Base-by-base conservation (phyloP, 2,329 filamentous ascomycete genomes). In the Taxawa tesnikishii region DNA sequence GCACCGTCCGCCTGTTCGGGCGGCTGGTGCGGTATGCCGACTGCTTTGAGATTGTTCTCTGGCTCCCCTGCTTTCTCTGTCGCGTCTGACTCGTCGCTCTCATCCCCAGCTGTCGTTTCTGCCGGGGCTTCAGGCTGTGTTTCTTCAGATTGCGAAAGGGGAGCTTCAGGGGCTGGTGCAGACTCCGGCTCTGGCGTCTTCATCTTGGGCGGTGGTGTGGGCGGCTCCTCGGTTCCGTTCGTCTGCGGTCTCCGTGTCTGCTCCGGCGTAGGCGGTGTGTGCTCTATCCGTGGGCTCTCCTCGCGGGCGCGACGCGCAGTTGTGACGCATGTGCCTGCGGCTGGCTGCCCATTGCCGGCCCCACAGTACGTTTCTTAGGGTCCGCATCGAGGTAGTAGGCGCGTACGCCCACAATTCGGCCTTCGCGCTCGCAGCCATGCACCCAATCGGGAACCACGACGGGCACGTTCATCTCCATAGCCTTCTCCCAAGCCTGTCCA, bases 401-500 rank as follows among this genome's bases (percentile, higher is more conserved):
- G 46, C 90, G 79, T 17, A 96, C 90, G 30, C 88, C 85, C 3
- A 96, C 79, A 41, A 98, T 93, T 38, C 85, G 75, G 27, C 88
- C 88, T 55, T 83, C 87, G 43, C 81, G 73, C 60, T 96, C 88
- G 53, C 90, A 98, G n/a, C 85, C 88, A 46, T 93, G 82, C 17
- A 98, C 73, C 90, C 90, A 98, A 56, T 98, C 90, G 13, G 90
- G 90, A 24, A 90, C 74, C 14, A 98, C 90, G 8, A 98, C 84
- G 6, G 90, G 90, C 33, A 98, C 93, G 56, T 96, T 98, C 73
- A 87, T 92, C 63, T 96, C 88, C 17, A 88, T 79, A 1, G 90
- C 90, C 65, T 90, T 92, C 61, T 98, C 90, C 90, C 90, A 98
- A 9, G 79, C 71, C 31, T 82, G 70, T 18, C 90, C 90, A 34